These are phyloP conservation scores for Zangia roseola DNA, from an alignment of 768 basidiomycete genomes.

Conservation along the genomic window DNA sequence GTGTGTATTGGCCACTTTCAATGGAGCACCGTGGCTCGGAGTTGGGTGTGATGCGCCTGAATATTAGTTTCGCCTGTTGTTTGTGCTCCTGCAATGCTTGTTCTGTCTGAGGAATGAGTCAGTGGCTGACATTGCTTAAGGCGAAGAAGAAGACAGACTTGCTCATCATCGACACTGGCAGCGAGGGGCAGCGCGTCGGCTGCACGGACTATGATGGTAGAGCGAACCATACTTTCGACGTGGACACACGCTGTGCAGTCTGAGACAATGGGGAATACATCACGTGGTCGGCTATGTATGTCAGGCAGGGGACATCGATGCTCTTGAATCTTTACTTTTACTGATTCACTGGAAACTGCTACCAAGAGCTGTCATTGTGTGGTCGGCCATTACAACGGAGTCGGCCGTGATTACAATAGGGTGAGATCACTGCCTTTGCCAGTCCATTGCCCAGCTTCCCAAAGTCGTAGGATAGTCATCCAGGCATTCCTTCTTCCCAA, in stretches of 20 bases:
- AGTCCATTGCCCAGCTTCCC: no score
- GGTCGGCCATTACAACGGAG: no score
- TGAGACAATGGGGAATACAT: conserved; percentile 1
- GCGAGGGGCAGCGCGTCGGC: conserved; percentile 88
- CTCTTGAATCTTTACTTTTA: no score
- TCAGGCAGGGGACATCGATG: no score
- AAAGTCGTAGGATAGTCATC: no score
- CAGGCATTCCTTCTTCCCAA: background rate
- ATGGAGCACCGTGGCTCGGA: conserved; percentile 96
- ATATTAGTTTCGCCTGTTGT: conserved; percentile 96
- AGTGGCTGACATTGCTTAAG: background rate
- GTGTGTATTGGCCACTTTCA: conserved; percentile 91
- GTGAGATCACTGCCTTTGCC: no score
- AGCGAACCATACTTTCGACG: conserved; percentile 65
- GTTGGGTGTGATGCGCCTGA: conserved; percentile 90
- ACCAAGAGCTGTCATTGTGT: background rate
- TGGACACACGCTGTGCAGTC: background rate
- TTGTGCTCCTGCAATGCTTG: conserved; percentile 95
- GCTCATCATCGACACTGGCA: conserved; percentile 96
- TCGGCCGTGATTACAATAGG: no score
- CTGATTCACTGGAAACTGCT: background rate
- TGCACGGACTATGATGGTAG: conserved; percentile 83
- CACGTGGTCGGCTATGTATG: conserved; percentile 17
- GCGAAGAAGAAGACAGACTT: conserved; percentile 50
- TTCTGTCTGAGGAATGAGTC: conserved; percentile 66